These are phyloP conservation scores for Fusarium scirpi DNA, from an alignment of 2,329 filamentous ascomycete genomes.

Conservation along the genomic window DNA sequence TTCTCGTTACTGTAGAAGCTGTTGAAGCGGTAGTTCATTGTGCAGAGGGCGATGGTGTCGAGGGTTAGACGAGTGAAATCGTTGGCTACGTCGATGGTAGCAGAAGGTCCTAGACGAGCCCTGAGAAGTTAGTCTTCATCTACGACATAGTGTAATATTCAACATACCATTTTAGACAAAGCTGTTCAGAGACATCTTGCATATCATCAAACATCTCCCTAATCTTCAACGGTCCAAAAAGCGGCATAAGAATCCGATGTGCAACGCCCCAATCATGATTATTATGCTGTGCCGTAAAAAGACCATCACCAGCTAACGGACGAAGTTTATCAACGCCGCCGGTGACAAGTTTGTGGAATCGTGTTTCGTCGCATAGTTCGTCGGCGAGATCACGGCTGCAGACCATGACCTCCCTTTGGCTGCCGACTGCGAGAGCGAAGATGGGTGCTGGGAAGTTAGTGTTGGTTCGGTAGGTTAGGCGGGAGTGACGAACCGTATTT, in stretches of 20 bases:
- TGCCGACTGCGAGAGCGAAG: neutral
- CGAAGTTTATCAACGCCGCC: conserved; percentile 65
- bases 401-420: neutral
- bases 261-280: conserved; percentile 76
- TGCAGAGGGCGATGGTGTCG: conserved; percentile 20
- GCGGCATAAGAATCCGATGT: conserved; percentile 73
- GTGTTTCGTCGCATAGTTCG: conserved; percentile 72
- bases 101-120: neutral
- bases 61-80: conserved; percentile 5
- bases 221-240: conserved; percentile 76
- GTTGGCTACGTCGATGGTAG: conserved; percentile 1
- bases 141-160: too few species aligned
- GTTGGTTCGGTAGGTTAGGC: neutral
- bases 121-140: neutral
- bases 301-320: conserved; percentile 70
- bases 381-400: conserved; percentile 53
- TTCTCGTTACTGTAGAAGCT: conserved; percentile 16
- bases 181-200: conserved; percentile 74
- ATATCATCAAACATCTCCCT: conserved; percentile 76
- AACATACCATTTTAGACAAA: conserved; percentile 69
- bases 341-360: conserved; percentile 69
- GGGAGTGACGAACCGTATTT: neutral
- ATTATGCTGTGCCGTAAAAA: conserved; percentile 68
- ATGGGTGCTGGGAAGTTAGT: neutral
- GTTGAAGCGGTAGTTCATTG: conserved; percentile 21